Evolutionary conservation across 148 eudicot genomes (phyloP), one percentile per base, ranked within the genome.

Genomic region (Chenopodium formosanum): DNA sequence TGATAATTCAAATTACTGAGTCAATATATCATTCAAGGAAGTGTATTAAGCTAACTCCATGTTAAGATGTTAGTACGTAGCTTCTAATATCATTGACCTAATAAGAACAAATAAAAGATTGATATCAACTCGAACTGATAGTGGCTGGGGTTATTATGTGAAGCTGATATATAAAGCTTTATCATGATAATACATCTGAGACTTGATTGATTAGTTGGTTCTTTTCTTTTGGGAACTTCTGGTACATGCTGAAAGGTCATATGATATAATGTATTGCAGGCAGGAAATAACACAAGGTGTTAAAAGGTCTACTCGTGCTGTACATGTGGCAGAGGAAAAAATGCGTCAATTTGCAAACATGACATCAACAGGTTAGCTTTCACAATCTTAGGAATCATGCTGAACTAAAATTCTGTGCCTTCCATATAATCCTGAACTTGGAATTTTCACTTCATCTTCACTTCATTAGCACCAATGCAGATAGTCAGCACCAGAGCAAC

Each of bases 221-320:
- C 74, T 70, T 75, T 27, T 69, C 9, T 16, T 80, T 11, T 14
- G 27, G n/a, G 0, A 20, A 9, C 13, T 27, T 71, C 6, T 67
- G 9, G 34, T 27, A 23, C 34, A 31, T 84, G 77, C 62, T 37
- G 20, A 9, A 53, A 44, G 25, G 37, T 46, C 70, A 77, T 70
- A 75, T 69, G 65, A 40, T 47, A 23, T 1, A 4, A 47, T 80
- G 66, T 65, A 63, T 73, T 84, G 46, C 90, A 95, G 98, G 56
- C 97, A 95, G 89, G 93, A 82, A 70, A 83, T 95, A 87, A 93
- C 93, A 48, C 90, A 89, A 86, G 97, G 98, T 47, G 94, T 95
- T 72, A 89, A 81, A 85, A 89, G 91, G 85, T 93, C 97, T 3
- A 93, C 98, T 53, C 93, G 92, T 78, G 94, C 91, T 79, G 97